Percentiles rank a stretch among this genome's conserved stretches.
Evolutionary conservation across 176 grass and related monocot species (phyloP).

Genomic region (Phragmites australis): DNA sequence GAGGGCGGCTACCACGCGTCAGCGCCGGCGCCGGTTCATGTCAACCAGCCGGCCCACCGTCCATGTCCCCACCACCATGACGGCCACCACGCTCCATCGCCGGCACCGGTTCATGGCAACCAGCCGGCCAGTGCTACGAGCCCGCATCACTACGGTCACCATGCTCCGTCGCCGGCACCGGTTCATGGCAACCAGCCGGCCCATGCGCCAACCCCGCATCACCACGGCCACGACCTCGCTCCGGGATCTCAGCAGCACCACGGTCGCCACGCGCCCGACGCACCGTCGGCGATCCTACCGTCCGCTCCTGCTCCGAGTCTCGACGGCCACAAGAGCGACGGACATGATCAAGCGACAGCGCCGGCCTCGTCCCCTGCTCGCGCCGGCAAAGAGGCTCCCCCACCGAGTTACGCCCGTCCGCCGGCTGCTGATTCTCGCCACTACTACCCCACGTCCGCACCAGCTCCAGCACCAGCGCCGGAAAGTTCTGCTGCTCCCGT

Average conservation of each 20-base stretch:
- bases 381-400: neutral
- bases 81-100: no score
- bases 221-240: neutral
- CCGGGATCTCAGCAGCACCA: neutral
- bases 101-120: neutral
- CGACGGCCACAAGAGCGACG: neutral
- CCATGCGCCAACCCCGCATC: neutral
- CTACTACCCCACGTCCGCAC: slow-evolving; percentile 6
- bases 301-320: neutral
- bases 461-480: slow-evolving; percentile 40
- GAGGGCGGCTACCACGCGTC: neutral
- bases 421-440: neutral
- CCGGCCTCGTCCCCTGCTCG: neutral
- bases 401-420: neutral
- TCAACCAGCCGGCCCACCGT: neutral
- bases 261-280: neutral
- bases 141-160: no score
- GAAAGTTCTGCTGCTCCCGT: slow-evolving; percentile 11
- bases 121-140: neutral
- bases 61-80: neutral
- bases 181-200: neutral
- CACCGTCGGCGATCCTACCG: neutral
- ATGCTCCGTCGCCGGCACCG: neutral
- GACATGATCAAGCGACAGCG: neutral
- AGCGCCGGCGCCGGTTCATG: neutral